Evolutionary conservation across 805 yeast species (phyloP).

Genomic region (Lachancea nothofagi): DNA sequence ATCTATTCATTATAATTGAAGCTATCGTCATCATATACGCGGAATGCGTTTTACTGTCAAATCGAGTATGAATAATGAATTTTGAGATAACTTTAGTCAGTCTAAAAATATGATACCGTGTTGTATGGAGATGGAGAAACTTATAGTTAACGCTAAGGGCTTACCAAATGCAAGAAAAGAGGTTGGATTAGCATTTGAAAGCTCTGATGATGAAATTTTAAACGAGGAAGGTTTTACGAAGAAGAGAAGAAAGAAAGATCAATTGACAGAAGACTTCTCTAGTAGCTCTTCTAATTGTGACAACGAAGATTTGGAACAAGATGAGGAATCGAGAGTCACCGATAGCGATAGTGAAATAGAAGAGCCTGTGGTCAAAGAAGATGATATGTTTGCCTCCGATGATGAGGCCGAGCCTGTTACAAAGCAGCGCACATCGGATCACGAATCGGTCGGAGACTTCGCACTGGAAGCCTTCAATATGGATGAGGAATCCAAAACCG

Average conservation of each 20-base stretch:
- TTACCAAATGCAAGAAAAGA: too few relatives aligned
- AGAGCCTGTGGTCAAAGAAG: conserved; percentile 20
- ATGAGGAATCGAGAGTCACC: background rate
- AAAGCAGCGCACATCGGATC: conserved; percentile 32
- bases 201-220: conserved; percentile 1
- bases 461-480: conserved; percentile 49
- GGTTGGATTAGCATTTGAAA: too few relatives aligned
- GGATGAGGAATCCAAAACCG: conserved; percentile 44
- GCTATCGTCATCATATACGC: background rate
- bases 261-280: background rate
- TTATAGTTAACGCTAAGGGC: too few relatives aligned
- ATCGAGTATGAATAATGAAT: background rate
- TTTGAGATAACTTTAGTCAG: too few relatives aligned
- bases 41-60: background rate
- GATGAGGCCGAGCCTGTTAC: conserved; percentile 19
- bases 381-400: conserved; percentile 42
- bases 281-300: background rate
- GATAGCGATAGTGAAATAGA: background rate
- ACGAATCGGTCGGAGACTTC: conserved; percentile 19
- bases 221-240: conserved; percentile 9
- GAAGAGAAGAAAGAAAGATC: conserved; percentile 2
- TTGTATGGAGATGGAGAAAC: too few relatives aligned
- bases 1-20: background rate
- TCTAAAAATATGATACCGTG: too few relatives aligned
- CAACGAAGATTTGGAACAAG: background rate